phyloP scores from a whole-genome alignment of 768 basidiomycete genomes.

The Phylloporus sp. region DNA sequence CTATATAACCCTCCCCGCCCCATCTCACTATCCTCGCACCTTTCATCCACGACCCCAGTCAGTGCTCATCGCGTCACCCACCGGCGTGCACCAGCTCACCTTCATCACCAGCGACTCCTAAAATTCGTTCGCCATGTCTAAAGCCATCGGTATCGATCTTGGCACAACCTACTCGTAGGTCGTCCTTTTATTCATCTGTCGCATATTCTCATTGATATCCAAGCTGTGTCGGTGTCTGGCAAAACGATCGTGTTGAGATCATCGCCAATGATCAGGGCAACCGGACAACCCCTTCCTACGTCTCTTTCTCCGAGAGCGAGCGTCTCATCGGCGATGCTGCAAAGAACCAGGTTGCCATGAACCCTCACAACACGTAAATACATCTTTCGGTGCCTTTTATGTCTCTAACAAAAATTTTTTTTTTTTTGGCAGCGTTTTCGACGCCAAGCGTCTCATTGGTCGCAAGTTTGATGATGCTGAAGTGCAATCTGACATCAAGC shows the following conservation, averaged over 20 bases:
- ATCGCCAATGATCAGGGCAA: constrained; percentile 95
- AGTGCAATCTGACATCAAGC: constrained; percentile 80
- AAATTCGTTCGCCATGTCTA: constrained; percentile 45
- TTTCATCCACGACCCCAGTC: constrained; percentile 13
- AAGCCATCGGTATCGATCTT: constrained; percentile 89
- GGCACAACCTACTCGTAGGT: constrained; percentile 91
- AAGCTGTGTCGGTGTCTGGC: constrained; percentile 99
- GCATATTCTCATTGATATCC: constrained; percentile 6
- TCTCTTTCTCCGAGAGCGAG: constrained; percentile 91
- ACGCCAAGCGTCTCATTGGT: constrained; percentile 97
- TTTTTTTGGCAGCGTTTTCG: constrained; percentile 69
- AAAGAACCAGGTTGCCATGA: constrained; percentile 98
- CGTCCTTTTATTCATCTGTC: neutral
- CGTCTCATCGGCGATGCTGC: constrained; percentile 99
- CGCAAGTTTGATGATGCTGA: constrained; percentile 85
- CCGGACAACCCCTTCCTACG: constrained; percentile 94
- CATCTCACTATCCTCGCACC: constrained; percentile 7
- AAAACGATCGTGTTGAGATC: constrained; percentile 98
- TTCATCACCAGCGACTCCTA: constrained; percentile 6
- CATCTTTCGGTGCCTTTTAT: neutral
- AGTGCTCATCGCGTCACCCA: constrained; percentile 9
- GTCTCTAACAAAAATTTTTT: constrained; percentile 6
- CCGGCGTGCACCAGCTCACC: constrained; percentile 3
- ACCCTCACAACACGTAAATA: constrained; percentile 82
- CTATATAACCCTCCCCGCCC: constrained; percentile 26